Evolutionary conservation across 1,284 basidiomycete species (phyloP).

Genomic region (Amylostereum chailletii): DNA sequence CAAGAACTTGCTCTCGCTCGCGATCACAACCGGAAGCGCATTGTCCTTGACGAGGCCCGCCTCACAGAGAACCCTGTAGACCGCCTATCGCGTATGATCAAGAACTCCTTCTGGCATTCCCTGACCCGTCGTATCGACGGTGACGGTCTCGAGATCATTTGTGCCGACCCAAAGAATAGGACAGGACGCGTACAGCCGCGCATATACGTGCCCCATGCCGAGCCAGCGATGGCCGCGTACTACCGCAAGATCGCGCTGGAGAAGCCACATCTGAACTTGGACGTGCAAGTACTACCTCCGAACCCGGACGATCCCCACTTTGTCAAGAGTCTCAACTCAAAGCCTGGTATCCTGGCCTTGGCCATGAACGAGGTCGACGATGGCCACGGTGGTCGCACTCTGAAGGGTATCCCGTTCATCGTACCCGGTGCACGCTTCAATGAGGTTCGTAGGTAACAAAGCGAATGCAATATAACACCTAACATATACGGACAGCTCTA

Average conservation of each 20-base stretch:
- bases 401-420: constrained; percentile 94
- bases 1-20: constrained; percentile 98
- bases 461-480: neutral
- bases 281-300: constrained; percentile 82
- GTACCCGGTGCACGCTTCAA: constrained; percentile 98
- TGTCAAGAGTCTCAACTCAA: constrained; percentile 89
- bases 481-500: constrained; percentile 45
- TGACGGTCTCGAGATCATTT: constrained; percentile 93
- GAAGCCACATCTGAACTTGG: constrained; percentile 85
- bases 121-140: constrained; percentile 95
- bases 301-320: constrained; percentile 83
- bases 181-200: constrained; percentile 80
- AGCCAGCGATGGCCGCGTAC: constrained; percentile 91
- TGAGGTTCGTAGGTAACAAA: constrained; percentile 52
- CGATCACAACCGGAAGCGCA: constrained; percentile 90
- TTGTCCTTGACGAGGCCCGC: constrained; percentile 95
- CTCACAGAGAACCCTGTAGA: constrained; percentile 97
- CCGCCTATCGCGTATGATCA: constrained; percentile 96
- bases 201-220: constrained; percentile 90
- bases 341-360: constrained; percentile 89
- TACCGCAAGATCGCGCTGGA: constrained; percentile 77
- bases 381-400: constrained; percentile 64
- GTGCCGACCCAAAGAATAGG: constrained; percentile 94
- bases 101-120: constrained; percentile 96
- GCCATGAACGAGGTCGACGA: constrained; percentile 93